Evolutionary conservation across 768 basidiomycete species (phyloP).

Genomic region (Mycena olivaceomarginata): DNA sequence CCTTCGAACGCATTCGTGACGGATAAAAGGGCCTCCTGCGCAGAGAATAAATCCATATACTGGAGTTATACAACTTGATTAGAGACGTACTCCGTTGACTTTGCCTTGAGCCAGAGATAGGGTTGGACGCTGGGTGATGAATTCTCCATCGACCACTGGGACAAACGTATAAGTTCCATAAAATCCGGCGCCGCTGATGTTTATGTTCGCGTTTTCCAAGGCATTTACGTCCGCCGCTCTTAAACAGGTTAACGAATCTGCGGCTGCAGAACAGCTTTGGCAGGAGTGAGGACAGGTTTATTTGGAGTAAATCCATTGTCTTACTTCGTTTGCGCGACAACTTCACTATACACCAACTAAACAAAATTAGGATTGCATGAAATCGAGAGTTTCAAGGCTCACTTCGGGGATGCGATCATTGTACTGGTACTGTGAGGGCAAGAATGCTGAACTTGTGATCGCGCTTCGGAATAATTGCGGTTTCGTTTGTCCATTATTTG

Average conservation of each 20-base stretch:
- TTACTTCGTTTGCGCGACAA: slow-evolving; percentile 46
- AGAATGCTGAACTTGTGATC: slow-evolving; percentile 45
- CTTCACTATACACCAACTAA: slow-evolving; percentile 46
- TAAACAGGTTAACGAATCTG: slow-evolving; percentile 43
- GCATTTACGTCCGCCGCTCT: slow-evolving; percentile 43
- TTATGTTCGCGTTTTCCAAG: slow-evolving; percentile 51
- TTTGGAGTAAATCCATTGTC: neutral
- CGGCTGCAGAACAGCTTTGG: slow-evolving; percentile 47
- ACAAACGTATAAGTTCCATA: slow-evolving; percentile 47
- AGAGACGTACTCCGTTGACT: slow-evolving; percentile 55
- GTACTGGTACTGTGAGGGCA: slow-evolving; percentile 58
- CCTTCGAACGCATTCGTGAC: slow-evolving; percentile 57
- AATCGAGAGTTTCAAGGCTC: neutral
- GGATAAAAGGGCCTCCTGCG: slow-evolving; percentile 42
- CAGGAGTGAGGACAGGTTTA: neutral
- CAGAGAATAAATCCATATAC: neutral
- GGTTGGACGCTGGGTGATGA: slow-evolving; percentile 58
- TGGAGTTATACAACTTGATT: neutral
- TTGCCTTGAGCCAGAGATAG: slow-evolving; percentile 50
- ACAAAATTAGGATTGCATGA: neutral
- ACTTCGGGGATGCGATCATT: slow-evolving; percentile 47
- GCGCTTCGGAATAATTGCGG: slow-evolving; percentile 52
- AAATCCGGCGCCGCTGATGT: slow-evolving; percentile 50
- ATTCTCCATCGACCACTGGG: slow-evolving; percentile 59
- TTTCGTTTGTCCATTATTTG: slow-evolving; percentile 54